Conservation (phyloP, 345 rosid genomes). For the Raphanus raphanistrum region DNA sequence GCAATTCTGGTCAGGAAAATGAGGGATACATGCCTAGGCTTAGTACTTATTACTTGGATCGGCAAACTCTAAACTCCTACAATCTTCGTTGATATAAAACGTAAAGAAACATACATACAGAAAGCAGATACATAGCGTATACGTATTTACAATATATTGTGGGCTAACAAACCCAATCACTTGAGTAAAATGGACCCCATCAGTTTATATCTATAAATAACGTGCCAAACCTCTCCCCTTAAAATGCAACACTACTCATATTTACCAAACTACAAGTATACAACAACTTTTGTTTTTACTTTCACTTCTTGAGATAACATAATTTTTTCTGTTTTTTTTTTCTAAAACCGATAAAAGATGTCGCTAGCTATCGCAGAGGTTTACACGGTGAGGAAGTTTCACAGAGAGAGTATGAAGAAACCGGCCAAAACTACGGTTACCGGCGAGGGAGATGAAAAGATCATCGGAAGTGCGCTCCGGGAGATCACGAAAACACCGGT, state of each 20-base stretch:
- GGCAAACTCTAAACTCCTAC: not conserved
- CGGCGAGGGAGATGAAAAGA: constrained; percentile 23
- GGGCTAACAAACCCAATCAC: constrained; percentile 14
- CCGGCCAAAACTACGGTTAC: constrained; percentile 3
- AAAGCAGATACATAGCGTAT: not conserved
- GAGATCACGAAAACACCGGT: constrained; percentile 7
- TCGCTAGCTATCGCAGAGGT: constrained; percentile 38
- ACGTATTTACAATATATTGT: not conserved
- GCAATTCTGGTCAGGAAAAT: too few species aligned
- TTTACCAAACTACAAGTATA: not conserved
- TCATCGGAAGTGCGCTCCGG: not conserved
- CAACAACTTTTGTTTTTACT: not conserved
- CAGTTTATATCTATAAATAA: constrained; percentile 29
- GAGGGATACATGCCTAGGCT: not conserved
- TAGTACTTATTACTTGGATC: not conserved
- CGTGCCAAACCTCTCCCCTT: constrained; percentile 25
- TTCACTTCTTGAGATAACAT: too few species aligned
- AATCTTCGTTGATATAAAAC: not conserved
- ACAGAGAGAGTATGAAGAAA: constrained; percentile 38
- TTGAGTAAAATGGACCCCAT: constrained; percentile 11
- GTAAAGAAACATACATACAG: not conserved
- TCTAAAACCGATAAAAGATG: constrained; percentile 5
- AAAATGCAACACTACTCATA: constrained; percentile 30
- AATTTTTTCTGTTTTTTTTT: not conserved
- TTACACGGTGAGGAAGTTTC: constrained; percentile 34